phyloP scores from a whole-genome alignment of 257 asterid genomes.

The Orobanche coerulescens region DNA sequence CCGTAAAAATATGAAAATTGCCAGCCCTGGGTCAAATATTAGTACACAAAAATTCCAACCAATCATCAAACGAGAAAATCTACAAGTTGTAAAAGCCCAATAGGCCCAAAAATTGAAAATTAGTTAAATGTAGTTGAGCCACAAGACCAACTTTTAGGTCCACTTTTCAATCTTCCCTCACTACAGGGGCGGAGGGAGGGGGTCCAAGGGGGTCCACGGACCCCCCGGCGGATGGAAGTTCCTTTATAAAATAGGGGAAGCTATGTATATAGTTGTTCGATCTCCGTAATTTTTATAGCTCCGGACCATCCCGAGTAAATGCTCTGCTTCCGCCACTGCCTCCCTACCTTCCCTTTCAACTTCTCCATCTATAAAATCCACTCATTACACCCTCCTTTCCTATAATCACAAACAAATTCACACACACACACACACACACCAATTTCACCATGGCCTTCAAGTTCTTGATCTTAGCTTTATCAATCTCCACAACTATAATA shows the following conservation, averaged over 20 bases:
- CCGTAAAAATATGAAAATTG: too few relatives aligned
- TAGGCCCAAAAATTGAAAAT: conserved; percentile 5
- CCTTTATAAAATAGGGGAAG: too few relatives aligned
- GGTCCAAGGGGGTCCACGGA: too few relatives aligned
- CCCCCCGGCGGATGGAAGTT: too few relatives aligned
- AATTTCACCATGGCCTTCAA: conserved; percentile 17
- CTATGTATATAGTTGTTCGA: too few relatives aligned
- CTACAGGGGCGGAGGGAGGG: too few relatives aligned
- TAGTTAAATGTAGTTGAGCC: conserved; percentile 43
- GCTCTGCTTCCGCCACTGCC: too few relatives aligned
- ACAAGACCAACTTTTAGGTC: conserved; percentile 22
- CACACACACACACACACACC: background rate
- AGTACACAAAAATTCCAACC: too few relatives aligned
- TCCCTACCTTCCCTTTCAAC: background rate
- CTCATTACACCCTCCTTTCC: conserved; percentile 4
- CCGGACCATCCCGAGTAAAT: too few relatives aligned
- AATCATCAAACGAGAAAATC: too few relatives aligned
- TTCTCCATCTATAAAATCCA: conserved; percentile 31
- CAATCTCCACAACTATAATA: conserved; percentile 22
- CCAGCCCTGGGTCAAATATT: too few relatives aligned
- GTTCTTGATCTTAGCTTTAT: conserved; percentile 20
- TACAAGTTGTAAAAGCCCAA: background rate
- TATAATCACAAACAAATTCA: conserved; percentile 5
- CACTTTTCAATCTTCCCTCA: conserved; percentile 10
- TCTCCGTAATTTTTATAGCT: too few relatives aligned